Evolutionary conservation across 345 rosid species (phyloP), one percentile per base, ranked within the genome.

Genomic region (Dipteronia dyeriana): DNA sequence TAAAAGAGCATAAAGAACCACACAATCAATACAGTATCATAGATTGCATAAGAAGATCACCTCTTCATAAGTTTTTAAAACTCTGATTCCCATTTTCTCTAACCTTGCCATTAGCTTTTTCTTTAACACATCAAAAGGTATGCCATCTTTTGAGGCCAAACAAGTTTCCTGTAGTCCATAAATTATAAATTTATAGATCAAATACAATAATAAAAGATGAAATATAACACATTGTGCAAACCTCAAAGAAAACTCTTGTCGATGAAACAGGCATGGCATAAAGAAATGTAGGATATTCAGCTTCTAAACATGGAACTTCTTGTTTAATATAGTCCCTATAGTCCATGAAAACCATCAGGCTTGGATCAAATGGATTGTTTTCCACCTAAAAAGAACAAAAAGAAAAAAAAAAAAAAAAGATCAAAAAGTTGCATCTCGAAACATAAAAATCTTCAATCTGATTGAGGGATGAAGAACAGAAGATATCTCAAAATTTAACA

Each of bases 301-400:
- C 89, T 81, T 94, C 97, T 45, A 84, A 79, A 81, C 79, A 81
- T 56, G 86, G 78, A 81, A 81, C 85, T 80, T 91, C 82, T 71
- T 86, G 86, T 59, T 83, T 88, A 63, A 78, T 84, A 77, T 87
- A 87, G 81, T 92, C 92, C 89, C 99, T 88, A 79, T 93, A 96
- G 77, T 96, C 99, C 99, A 93, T 96, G 88, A 96, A 96, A 76
- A 96, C 98, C 99, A 92, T 96, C 82, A 89, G 85, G 72, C 87
- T 89, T 54, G 98, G 97, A 90, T 96, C 97, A 85, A 89, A 96
- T 67, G 99, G 97, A 89, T 83, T 88, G 80, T 87, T 90, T 85
- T 96, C 98, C 88, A 96, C 99, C 99, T 93, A 85, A 62, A 43
- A 79, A 4, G 72, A 56, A 82, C 65, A 23, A 57, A 67, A 29